Percentiles rank a stretch among this genome's conserved stretches.
Conservation (phyloP, 2,329 filamentous ascomycete species). For the Metarhizium humberi region DNA sequence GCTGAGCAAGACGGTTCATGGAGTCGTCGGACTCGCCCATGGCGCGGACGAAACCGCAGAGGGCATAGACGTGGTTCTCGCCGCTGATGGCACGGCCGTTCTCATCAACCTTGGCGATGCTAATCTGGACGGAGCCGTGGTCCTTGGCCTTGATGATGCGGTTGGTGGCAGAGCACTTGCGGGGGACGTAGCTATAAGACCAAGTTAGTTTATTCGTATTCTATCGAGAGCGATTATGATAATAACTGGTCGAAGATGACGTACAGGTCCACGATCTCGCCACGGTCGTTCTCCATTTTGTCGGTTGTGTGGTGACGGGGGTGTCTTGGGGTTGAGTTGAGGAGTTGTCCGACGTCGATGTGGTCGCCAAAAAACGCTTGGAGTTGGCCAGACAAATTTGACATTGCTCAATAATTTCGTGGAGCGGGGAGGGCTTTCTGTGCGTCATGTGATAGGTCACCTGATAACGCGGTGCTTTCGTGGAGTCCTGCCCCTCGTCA, state of each 20-base stretch:
- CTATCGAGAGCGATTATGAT: conserved; percentile 4
- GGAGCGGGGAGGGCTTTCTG: conserved; percentile 26
- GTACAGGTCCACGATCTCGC: conserved; percentile 99
- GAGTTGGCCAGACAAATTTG: conserved; percentile 23
- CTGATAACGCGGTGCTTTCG: conserved; percentile 25
- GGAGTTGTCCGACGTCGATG: conserved; percentile 18
- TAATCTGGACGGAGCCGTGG: conserved; percentile 97
- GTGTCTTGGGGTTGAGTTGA: conserved; percentile 15
- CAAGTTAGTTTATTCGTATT: conserved; percentile 17
- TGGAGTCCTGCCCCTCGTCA: background rate
- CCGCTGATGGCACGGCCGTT: conserved; percentile 87
- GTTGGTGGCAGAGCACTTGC: conserved; percentile 98
- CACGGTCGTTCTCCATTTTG: conserved; percentile 99
- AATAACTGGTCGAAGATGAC: conserved; percentile 24
- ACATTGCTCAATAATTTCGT: conserved; percentile 26
- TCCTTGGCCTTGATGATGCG: conserved; percentile 99
- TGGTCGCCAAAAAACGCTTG: conserved; percentile 20
- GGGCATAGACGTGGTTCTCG: conserved; percentile 95
- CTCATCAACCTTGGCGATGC: conserved; percentile 97
- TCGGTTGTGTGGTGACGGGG: conserved; percentile 23
- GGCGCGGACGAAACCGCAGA: conserved; percentile 94
- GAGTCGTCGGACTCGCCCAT: conserved; percentile 98
- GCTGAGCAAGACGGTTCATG: conserved; percentile 90
- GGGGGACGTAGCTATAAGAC: conserved; percentile 74
- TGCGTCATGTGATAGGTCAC: conserved; percentile 24